Evolutionary conservation across 2,329 filamentous ascomycete genomes (phyloP), one percentile per base, ranked within the genome.

Genomic region (Pseudogymnoascus sp.): DNA sequence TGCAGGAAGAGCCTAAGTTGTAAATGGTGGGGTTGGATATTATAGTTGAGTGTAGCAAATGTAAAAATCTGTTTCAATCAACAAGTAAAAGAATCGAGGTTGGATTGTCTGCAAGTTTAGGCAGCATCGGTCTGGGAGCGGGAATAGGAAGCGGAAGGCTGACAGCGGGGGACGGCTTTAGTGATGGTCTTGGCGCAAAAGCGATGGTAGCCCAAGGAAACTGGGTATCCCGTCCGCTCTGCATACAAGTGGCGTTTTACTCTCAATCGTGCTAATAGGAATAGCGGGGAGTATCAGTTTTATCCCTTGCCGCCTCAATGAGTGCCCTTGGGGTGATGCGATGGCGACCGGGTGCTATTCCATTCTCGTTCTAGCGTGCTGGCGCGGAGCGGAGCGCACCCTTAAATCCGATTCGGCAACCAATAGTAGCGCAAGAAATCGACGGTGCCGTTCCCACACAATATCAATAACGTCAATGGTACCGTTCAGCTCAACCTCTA

Each of bases 1-100:
- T 57, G n/a, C 65, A 62, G 36, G 66, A 62, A 50, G 62, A 61
- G 58, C 65, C 68, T 18, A 72, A 71, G 68, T 67, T 74, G 22
- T 70, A 58, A 35, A 16, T n/a, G 9, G 18, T 25, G 54, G 14
- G 11, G 60, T 38, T 37, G 63, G 57, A 65, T 62, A 59, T 63
- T 61, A 66, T 58, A 58, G 20, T 36, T 16, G 47, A 43, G 30
- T 37, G 30, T 64, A 64, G 60, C 18, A 22, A 61, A 61, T 50
- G 30, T 25, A 30, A 12, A 11, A 25, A 2, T 14, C 16, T 11
- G 6, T 28, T 22, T 47, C 22, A 47, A 16, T 47, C 22, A 47
- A 16, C 22, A n/a, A 28, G 22, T 30, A 16, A 1, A 30, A 14
- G 6, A 28, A 11, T 28, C 8, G 14, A 16, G 41, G n/a, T 28